A percentile compares a stretch with the other conserved stretches of the same genome.
These are phyloP conservation scores for Fusarium beomiforme DNA, from an alignment of 2,329 filamentous ascomycete species.

Conservation along the genomic window DNA sequence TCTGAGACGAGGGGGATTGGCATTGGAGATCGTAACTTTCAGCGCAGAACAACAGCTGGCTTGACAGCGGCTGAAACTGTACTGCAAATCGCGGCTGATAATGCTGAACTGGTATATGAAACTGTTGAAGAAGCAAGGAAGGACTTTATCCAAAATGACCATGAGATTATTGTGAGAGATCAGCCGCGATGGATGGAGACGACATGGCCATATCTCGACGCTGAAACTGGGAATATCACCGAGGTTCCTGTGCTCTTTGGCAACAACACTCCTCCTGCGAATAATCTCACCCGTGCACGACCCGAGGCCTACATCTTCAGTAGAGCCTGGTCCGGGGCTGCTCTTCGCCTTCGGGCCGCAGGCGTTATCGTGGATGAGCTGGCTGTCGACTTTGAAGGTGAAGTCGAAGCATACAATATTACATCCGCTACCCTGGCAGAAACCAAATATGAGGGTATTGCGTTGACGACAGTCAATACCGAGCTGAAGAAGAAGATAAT, in stretches of 20 bases:
- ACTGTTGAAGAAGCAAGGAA: constrained; percentile 40
- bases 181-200: constrained; percentile 27
- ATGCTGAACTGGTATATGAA: constrained; percentile 39
- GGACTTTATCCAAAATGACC: constrained; percentile 39
- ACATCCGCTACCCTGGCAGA: constrained; percentile 25
- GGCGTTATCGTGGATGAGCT: constrained; percentile 42
- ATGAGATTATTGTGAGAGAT: constrained; percentile 37
- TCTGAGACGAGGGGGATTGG: constrained; percentile 46
- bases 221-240: constrained; percentile 38
- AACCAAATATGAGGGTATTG: constrained; percentile 42
- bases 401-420: constrained; percentile 44
- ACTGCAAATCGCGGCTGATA: constrained; percentile 43
- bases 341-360: constrained; percentile 37
- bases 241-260: constrained; percentile 41
- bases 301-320: constrained; percentile 47
- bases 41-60: constrained; percentile 43
- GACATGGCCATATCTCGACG: constrained; percentile 40
- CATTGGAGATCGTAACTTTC: constrained; percentile 43
- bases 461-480: constrained; percentile 38
- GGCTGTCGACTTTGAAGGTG: constrained; percentile 32
- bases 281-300: constrained; percentile 44
- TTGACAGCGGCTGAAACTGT: constrained; percentile 41
- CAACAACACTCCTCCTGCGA: constrained; percentile 41
- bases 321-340: constrained; percentile 40
- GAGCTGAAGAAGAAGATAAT: constrained; percentile 25